Conservation (phyloP, 1,284 basidiomycete species). For the Leccinum fallax region DNA sequence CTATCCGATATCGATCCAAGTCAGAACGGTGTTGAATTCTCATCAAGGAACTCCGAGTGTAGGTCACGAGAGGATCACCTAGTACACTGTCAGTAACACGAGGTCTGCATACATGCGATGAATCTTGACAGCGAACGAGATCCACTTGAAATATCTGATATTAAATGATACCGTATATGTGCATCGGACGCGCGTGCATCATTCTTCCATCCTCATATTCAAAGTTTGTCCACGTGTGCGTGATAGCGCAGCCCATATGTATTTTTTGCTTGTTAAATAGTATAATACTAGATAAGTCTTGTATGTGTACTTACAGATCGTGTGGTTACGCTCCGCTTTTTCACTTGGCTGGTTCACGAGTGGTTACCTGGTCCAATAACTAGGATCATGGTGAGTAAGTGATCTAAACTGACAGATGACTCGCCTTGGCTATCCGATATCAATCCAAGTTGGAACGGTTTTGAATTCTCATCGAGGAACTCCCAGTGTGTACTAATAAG, state of each 20-base stretch:
- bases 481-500: neutral
- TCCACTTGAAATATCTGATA: neutral
- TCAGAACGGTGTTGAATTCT: neutral
- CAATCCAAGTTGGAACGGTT: neutral
- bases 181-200: neutral
- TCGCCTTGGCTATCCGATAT: neutral
- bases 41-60: neutral
- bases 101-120: neutral
- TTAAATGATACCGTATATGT: neutral
- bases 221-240: slow-evolving; percentile 31
- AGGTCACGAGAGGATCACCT: neutral
- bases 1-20: neutral
- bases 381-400: neutral
- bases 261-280: too few relatives aligned
- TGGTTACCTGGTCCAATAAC: too few relatives aligned
- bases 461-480: neutral
- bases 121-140: neutral
- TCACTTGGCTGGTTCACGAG: too few relatives aligned
- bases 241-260: slow-evolving; percentile 62
- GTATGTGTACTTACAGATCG: too few relatives aligned
- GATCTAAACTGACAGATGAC: neutral
- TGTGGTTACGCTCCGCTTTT: too few relatives aligned
- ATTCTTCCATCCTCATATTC: neutral
- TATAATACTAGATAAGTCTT: too few relatives aligned
- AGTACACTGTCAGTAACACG: neutral